A percentile compares a stretch with the other conserved stretches of the same genome.
Evolutionary conservation across 768 basidiomycete genomes (phyloP).

Genomic region (Mycena filopes): DNA sequence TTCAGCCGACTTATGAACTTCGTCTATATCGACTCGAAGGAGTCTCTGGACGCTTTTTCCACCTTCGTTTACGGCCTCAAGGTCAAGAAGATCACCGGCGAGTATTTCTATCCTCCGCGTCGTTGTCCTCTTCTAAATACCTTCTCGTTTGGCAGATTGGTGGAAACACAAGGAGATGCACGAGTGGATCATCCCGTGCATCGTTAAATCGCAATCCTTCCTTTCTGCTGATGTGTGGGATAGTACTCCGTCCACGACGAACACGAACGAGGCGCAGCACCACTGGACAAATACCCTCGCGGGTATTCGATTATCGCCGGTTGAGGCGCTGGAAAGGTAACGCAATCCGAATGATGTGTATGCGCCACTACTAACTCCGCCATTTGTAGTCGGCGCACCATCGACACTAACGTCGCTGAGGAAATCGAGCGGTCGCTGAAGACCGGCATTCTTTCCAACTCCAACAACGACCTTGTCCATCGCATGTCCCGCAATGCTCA

Average conservation of each 20-base stretch:
- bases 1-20: background rate
- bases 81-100: background rate
- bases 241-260: conserved; percentile 33
- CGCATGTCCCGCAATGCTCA: background rate
- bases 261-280: conserved; percentile 25
- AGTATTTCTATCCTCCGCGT: background rate
- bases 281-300: conserved; percentile 26
- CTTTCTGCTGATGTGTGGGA: conserved; percentile 31
- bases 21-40: conserved; percentile 12
- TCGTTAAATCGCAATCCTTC: conserved; percentile 34
- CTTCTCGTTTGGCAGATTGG: background rate
- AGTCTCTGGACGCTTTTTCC: background rate
- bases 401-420: background rate
- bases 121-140: background rate
- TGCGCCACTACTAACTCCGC: no score
- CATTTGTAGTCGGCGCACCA: background rate
- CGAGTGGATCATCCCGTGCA: conserved; percentile 30
- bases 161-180: conserved; percentile 23
- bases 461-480: conserved; percentile 9
- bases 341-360: no score
- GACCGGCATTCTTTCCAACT: conserved; percentile 25
- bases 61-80: background rate
- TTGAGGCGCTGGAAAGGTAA: conserved; percentile 31
- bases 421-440: conserved; percentile 16
- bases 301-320: conserved; percentile 29